Conservation (phyloP, 2,329 filamentous ascomycete species). For the Shiraia bambusicola region DNA sequence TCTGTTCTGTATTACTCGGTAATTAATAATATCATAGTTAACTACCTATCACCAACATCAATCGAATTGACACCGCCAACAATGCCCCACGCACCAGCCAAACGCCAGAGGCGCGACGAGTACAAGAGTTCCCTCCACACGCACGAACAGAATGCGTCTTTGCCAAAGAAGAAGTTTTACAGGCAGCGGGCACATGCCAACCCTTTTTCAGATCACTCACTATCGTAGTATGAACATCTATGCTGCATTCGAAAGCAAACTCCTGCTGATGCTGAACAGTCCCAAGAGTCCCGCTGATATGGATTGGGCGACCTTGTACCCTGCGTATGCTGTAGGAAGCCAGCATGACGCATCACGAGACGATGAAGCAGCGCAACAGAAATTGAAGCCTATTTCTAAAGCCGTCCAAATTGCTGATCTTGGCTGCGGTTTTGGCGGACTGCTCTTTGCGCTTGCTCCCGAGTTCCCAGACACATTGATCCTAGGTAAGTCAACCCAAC, state of each 20-base stretch:
- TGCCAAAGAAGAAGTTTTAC: slow-evolving; percentile 95
- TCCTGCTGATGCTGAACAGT: slow-evolving; percentile 51
- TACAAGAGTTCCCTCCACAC: slow-evolving; percentile 43
- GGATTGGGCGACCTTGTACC: slow-evolving; percentile 88
- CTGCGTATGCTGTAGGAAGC: slow-evolving; percentile 58
- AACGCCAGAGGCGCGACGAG: slow-evolving; percentile 51
- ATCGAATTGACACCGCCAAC: slow-evolving; percentile 3
- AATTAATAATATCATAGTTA: no score
- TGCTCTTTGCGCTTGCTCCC: slow-evolving; percentile 82
- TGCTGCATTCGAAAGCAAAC: background rate
- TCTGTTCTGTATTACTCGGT: slow-evolving; percentile 1
- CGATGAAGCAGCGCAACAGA: slow-evolving; percentile 13
- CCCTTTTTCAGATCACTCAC: slow-evolving; percentile 90
- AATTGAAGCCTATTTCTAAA: slow-evolving; percentile 53
- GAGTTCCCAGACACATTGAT: slow-evolving; percentile 79
- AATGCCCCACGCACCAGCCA: slow-evolving; percentile 42
- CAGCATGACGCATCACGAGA: slow-evolving; percentile 21
- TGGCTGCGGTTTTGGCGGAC: slow-evolving; percentile 91
- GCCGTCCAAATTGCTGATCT: slow-evolving; percentile 93
- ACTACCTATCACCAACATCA: no score
- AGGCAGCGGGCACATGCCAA: slow-evolving; percentile 96
- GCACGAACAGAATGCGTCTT: slow-evolving; percentile 52
- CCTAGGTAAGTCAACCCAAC: slow-evolving; percentile 65
- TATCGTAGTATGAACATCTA: slow-evolving; percentile 69
- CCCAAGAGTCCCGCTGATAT: slow-evolving; percentile 77